Percentiles rank a stretch among this genome's conserved stretches.
Evolutionary conservation across 2,329 filamentous ascomycete genomes (phyloP).

Genomic region (Penicillium janthinellum): DNA sequence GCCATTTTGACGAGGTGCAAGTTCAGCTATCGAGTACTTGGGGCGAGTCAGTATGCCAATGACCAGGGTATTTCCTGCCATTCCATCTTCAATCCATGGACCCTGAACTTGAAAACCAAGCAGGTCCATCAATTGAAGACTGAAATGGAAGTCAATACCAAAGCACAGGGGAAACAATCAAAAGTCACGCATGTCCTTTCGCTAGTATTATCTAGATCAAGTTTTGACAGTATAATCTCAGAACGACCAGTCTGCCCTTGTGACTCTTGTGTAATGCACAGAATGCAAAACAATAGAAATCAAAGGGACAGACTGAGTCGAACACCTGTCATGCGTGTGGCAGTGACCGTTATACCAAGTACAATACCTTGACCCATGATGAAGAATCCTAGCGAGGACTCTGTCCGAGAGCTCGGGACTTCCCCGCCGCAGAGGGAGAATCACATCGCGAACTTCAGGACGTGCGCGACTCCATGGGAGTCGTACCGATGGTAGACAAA

Average conservation of each 20-base stretch:
- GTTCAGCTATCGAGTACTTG: constrained; percentile 33
- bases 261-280: constrained; percentile 20
- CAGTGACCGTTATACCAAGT: constrained; percentile 42
- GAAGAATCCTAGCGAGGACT: constrained; percentile 30
- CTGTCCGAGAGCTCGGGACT: constrained; percentile 6
- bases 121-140: constrained; percentile 6
- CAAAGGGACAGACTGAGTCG: constrained; percentile 22
- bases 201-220: constrained; percentile 88
- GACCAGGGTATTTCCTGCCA: constrained; percentile 17
- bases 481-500: constrained; percentile 31
- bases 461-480: constrained; percentile 35
- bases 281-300: constrained; percentile 6
- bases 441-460: constrained; percentile 17
- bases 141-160: constrained; percentile 17
- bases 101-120: neutral
- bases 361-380: constrained; percentile 48
- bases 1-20: constrained; percentile 60
- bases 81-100: neutral
- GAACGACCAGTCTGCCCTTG: constrained; percentile 47
- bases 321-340: constrained; percentile 50
- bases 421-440: constrained; percentile 1
- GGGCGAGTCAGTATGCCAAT: constrained; percentile 34
- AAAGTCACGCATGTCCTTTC: constrained; percentile 81
- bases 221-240: constrained; percentile 80
- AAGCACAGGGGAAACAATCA: constrained; percentile 40